A percentile compares a stretch with the other conserved stretches of the same genome.
phyloP scores from a whole-genome alignment of 2,329 filamentous ascomycete genomes.

The Colletotrichum destructivum region DNA sequence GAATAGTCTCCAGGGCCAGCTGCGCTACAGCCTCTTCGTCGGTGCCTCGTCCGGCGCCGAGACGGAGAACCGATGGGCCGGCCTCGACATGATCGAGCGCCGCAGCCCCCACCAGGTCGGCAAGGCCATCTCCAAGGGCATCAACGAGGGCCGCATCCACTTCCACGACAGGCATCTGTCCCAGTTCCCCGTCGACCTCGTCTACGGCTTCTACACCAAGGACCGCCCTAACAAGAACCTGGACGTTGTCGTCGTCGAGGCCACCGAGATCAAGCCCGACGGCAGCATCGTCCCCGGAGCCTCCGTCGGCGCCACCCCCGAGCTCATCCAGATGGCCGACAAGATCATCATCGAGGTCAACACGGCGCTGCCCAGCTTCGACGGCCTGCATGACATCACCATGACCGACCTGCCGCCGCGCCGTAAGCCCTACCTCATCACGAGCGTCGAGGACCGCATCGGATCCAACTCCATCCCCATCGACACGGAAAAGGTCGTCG shows the following conservation, averaged over 20 bases:
- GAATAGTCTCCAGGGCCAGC: conserved; percentile 85
- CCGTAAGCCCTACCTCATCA: conserved; percentile 89
- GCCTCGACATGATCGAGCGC: conserved; percentile 90
- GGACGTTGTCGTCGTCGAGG: conserved; percentile 89
- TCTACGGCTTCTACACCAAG: conserved; percentile 90
- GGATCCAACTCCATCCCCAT: conserved; percentile 86
- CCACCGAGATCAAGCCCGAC: conserved; percentile 88
- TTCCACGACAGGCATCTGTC: conserved; percentile 96
- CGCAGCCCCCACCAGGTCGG: conserved; percentile 90
- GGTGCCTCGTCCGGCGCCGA: conserved; percentile 91
- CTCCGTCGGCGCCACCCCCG: conserved; percentile 87
- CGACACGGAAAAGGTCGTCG: conserved; percentile 87
- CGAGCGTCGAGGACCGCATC: conserved; percentile 88
- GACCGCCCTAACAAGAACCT: conserved; percentile 81
- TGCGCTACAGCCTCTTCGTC: conserved; percentile 90
- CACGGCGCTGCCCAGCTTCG: conserved; percentile 86
- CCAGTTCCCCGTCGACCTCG: conserved; percentile 91
- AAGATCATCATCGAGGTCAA: conserved; percentile 95
- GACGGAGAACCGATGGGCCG: conserved; percentile 94
- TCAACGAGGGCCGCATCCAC: conserved; percentile 89
- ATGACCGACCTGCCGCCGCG: conserved; percentile 87
- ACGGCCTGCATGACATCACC: conserved; percentile 92
- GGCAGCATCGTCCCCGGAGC: conserved; percentile 91
- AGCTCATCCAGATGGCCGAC: conserved; percentile 91
- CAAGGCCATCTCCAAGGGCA: conserved; percentile 90